Conservation (phyloP, 441 rosid genomes). For the Oxalis stricta region DNA sequence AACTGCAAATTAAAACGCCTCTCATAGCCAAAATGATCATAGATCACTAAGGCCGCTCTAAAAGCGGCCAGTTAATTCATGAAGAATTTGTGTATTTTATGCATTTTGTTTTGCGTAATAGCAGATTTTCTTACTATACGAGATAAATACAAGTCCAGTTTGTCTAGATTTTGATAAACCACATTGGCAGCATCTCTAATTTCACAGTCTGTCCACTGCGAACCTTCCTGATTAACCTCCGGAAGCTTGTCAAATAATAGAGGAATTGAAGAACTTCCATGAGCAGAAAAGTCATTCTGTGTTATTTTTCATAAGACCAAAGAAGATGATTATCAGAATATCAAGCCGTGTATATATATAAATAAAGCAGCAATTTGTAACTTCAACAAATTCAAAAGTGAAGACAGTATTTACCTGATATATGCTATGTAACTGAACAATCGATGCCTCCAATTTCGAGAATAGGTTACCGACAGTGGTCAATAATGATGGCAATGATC, state of each 20-base stretch:
- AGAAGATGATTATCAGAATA: no score
- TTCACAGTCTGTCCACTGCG: constrained; percentile 70
- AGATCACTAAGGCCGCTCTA: constrained; percentile 1
- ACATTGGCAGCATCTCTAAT: constrained; percentile 52
- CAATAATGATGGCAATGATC: constrained; percentile 39
- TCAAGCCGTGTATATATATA: no score
- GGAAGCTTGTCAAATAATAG: constrained; percentile 55
- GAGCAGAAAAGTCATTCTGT: constrained; percentile 57
- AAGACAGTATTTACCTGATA: constrained; percentile 53
- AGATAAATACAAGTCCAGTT: constrained; percentile 52
- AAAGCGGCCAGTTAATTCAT: constrained; percentile 2
- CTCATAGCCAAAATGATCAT: neutral
- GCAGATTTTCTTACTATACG: constrained; percentile 31
- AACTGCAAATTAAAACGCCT: neutral
- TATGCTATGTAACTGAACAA: constrained; percentile 45
- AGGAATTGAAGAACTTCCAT: constrained; percentile 49
- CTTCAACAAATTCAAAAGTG: no score
- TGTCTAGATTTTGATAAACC: constrained; percentile 51
- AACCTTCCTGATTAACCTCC: constrained; percentile 45
- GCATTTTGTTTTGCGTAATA: no score
- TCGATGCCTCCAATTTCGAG: constrained; percentile 52
- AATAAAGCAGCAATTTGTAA: no score
- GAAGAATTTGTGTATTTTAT: neutral
- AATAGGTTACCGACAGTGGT: constrained; percentile 36
- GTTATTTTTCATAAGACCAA: no score